These are phyloP conservation scores for Larix kaempferi DNA, from an alignment of 75 land plant genomes.

Conservation along the genomic window DNA sequence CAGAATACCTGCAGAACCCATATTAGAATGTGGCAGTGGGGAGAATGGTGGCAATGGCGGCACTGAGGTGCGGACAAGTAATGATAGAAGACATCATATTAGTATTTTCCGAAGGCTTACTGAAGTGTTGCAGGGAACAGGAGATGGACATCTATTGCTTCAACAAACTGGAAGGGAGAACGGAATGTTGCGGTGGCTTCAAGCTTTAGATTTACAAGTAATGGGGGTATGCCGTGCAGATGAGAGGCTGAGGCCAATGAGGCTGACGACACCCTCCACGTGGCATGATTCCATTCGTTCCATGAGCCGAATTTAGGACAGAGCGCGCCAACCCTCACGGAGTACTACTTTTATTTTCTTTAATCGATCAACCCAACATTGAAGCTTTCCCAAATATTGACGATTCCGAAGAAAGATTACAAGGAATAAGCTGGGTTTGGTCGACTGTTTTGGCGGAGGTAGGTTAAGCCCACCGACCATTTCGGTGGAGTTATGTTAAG, in stretches of 20 bases:
- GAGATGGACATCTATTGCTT: slow-evolving; percentile 12
- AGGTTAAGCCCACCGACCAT: no score
- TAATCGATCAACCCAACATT: no score
- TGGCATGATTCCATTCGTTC: no score
- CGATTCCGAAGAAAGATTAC: no score
- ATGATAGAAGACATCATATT: neutral
- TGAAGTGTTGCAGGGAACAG: slow-evolving; percentile 11
- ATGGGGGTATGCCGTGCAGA: slow-evolving; percentile 83
- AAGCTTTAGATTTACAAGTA: slow-evolving; percentile 76
- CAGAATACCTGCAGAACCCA: neutral
- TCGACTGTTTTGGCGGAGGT: no score
- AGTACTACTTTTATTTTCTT: no score
- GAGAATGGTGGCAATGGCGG: neutral
- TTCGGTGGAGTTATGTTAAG: no score
- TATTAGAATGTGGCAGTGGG: neutral
- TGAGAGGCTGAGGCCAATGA: slow-evolving; percentile 72
- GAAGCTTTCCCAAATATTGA: no score
- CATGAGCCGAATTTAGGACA: no score
- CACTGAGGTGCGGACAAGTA: neutral
- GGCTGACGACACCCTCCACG: no score
- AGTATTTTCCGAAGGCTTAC: slow-evolving; percentile 13
- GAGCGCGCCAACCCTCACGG: no score
- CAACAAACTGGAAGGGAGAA: slow-evolving; percentile 11
- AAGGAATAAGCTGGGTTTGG: no score
- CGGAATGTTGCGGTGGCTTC: slow-evolving; percentile 53